Base-by-base conservation (phyloP, 768 basidiomycete species). In the Boletus rufocinnamomeus region DNA sequence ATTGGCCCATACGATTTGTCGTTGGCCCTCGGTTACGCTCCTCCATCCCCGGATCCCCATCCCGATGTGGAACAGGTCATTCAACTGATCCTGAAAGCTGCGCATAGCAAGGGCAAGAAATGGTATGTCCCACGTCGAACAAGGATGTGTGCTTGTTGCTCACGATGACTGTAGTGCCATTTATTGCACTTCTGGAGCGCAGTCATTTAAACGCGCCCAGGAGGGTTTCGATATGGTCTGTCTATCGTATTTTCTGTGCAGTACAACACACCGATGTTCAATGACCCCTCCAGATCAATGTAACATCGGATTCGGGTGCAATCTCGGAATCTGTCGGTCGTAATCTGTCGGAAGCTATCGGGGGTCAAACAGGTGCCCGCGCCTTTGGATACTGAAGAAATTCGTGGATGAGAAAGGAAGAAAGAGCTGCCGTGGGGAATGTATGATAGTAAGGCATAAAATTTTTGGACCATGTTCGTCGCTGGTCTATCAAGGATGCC, bases 1-100 rank as follows among this genome's bases (percentile, higher is more conserved):
- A 82, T 88, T 53, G 86, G 87, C 4, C 87, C 86, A 4, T 88
- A 83, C 59, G 87, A 88, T 65, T 77, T 89, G 43, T 89, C 88
- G 2, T 76, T 86, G 51, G 78, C 81, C 1, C 74, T 86, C 28
- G 86, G 86, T 37, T 83, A 80, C 65, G 79, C 83, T 1, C 71
- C 83, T 6, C 87, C 87, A 17, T 79, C 80, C 32, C 87, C 86
- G 1, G 82, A 88, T 61, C 84, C 85, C 0, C 83, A 87, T 59
- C 83, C 85, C 0, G 80, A 85, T 3, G 82, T 87, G 4, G 88
- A 89, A 65, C 72, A 76, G 55, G 69, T 81, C 9, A 86, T 89
- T 38, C 82, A 87, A 57, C 68, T 69, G 17, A 82, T 88, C 27
- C 73, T 84, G 32, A 63, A 74, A 40, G 78, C 68, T 2, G 73